Percentiles rank a stretch among this genome's conserved stretches.
These are phyloP conservation scores for Neopestalotiopsis clavispora DNA, from an alignment of 2,329 filamentous ascomycete species.

Conservation along the genomic window DNA sequence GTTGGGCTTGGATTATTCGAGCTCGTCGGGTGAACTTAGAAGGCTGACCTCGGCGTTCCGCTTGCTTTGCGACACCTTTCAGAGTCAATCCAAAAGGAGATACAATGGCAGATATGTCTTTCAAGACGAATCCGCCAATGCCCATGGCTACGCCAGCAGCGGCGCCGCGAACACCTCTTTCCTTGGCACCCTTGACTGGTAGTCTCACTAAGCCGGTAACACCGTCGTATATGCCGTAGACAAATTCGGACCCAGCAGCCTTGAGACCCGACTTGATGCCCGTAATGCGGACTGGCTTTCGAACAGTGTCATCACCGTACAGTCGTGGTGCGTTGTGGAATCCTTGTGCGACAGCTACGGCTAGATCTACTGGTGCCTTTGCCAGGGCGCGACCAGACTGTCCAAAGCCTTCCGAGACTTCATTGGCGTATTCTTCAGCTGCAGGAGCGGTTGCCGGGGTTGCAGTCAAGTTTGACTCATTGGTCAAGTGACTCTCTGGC, in stretches of 20 bases:
- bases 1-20: conserved; percentile 62
- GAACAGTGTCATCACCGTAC: conserved; percentile 73
- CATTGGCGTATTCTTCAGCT: conserved; percentile 49
- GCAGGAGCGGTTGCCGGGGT: conserved; percentile 33
- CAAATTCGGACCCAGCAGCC: conserved; percentile 65
- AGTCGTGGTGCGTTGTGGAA: conserved; percentile 74
- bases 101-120: conserved; percentile 65
- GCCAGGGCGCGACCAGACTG: conserved; percentile 57
- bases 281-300: conserved; percentile 66
- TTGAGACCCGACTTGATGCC: conserved; percentile 67
- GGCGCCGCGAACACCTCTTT: conserved; percentile 60
- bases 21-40: conserved; percentile 59
- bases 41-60: conserved; percentile 57
- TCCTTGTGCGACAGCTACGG: conserved; percentile 67
- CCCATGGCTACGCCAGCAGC: conserved; percentile 63
- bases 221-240: conserved; percentile 69
- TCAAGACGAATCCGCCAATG: conserved; percentile 66
- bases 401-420: conserved; percentile 57
- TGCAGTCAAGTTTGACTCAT: conserved; percentile 27
- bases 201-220: conserved; percentile 66
- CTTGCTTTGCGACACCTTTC: conserved; percentile 68
- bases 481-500: conserved; percentile 9
- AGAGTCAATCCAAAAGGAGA: conserved; percentile 66
- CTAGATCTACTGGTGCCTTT: conserved; percentile 64
- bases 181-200: conserved; percentile 60